Evolutionary conservation across 2,329 filamentous ascomycete genomes (phyloP).

Genomic region (Colletotrichum truncatum): DNA sequence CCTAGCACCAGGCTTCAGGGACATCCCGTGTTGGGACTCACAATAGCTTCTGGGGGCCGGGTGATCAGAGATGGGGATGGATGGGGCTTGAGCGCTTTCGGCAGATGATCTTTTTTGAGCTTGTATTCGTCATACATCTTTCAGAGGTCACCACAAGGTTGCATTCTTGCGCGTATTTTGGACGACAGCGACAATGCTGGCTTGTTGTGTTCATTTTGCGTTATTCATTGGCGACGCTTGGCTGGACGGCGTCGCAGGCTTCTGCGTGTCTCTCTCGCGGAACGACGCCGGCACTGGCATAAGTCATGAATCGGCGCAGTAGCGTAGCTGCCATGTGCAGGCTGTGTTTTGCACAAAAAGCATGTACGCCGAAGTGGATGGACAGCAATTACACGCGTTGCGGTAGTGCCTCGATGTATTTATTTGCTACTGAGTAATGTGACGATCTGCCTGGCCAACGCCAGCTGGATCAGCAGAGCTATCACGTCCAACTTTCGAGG

Average conservation of each 20-base stretch:
- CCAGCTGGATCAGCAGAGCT: neutral
- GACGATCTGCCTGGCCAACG: neutral
- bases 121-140: constrained; percentile 16
- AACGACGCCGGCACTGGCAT: neutral
- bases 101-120: constrained; percentile 20
- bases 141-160: neutral
- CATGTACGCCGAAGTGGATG: neutral
- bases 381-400: neutral
- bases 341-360: neutral
- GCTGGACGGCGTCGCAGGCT: neutral
- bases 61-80: neutral
- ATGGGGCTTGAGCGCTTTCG: constrained; percentile 17
- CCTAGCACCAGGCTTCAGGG: neutral
- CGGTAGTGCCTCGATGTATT: neutral
- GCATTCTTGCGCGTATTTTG: constrained; percentile 5
- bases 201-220: neutral
- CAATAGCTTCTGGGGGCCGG: neutral
- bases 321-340: neutral
- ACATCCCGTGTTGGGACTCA: constrained; percentile 8
- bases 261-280: neutral
- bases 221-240: neutral
- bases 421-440: neutral
- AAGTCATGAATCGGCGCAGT: neutral
- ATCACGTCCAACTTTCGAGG: neutral
- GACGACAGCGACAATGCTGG: neutral